Conservation (phyloP, 306 rosid genomes). For the Dalbergia cultrata region DNA sequence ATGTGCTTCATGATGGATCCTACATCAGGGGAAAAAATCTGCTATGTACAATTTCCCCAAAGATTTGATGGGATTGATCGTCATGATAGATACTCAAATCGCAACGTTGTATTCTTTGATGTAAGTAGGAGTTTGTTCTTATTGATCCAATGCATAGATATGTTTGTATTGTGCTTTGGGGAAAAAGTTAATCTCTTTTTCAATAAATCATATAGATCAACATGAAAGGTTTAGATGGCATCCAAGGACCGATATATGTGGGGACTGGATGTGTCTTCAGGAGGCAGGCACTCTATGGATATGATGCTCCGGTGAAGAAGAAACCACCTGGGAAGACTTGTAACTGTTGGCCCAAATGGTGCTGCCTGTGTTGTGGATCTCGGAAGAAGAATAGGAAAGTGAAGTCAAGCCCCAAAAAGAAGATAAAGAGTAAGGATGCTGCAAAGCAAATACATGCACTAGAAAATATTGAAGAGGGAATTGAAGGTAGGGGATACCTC, state of each 20-base stretch:
- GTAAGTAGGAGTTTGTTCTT: conserved; percentile 56
- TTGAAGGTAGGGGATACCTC: conserved; percentile 68
- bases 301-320: conserved; percentile 86
- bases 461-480: conserved; percentile 78
- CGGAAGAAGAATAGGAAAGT: conserved; percentile 72
- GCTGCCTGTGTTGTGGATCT: conserved; percentile 75
- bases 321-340: conserved; percentile 79
- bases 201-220: conserved; percentile 64
- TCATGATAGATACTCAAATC: conserved; percentile 91
- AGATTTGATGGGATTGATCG: conserved; percentile 96
- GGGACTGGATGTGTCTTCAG: conserved; percentile 97
- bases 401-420: conserved; percentile 63
- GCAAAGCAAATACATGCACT: conserved; percentile 73
- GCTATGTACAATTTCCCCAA: conserved; percentile 95
- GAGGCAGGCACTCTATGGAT: conserved; percentile 95
- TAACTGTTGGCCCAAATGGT: conserved; percentile 93
- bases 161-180: not conserved
- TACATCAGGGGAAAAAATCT: conserved; percentile 81
- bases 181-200: conserved; percentile 41
- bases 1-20: conserved; percentile 99
- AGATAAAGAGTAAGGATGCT: conserved; percentile 63
- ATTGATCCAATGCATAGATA: not conserved
- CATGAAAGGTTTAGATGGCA: conserved; percentile 96
- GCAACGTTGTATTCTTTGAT: conserved; percentile 93
- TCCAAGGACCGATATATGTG: conserved; percentile 95